Conservation (phyloP, 805 yeast genomes). For the Cyberlindnera americana region DNA sequence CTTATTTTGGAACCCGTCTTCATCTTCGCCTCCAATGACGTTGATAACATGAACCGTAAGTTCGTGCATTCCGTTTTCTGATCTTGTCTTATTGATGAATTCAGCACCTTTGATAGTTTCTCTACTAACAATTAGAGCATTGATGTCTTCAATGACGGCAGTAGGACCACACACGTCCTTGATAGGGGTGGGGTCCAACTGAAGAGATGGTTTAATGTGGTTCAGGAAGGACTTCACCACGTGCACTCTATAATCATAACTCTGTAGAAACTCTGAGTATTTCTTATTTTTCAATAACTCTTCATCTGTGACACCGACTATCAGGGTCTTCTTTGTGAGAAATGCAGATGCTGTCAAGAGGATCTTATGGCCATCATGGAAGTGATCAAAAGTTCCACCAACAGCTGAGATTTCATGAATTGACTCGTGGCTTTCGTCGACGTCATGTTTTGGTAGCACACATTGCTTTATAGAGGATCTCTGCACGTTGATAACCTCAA, state of each 20-base stretch:
- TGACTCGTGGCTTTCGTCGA: slow-evolving; percentile 24
- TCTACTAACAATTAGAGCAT: slow-evolving; percentile 74
- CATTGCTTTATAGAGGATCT: neutral
- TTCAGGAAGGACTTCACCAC: slow-evolving; percentile 48
- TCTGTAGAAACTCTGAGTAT: slow-evolving; percentile 60
- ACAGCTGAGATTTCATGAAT: slow-evolving; percentile 50
- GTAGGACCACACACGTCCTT: slow-evolving; percentile 95
- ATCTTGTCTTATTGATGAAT: slow-evolving; percentile 63
- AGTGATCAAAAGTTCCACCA: slow-evolving; percentile 96
- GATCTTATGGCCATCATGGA: slow-evolving; percentile 94
- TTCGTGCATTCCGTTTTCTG: slow-evolving; percentile 47
- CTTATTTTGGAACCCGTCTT: slow-evolving; percentile 62
- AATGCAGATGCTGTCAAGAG: slow-evolving; percentile 70
- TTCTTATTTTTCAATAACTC: slow-evolving; percentile 72
- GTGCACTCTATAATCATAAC: slow-evolving; percentile 47
- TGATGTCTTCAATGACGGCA: slow-evolving; percentile 65
- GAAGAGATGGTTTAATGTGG: slow-evolving; percentile 42
- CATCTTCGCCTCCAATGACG: slow-evolving; percentile 63
- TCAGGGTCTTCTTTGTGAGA: slow-evolving; percentile 49
- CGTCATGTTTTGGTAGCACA: slow-evolving; percentile 7
- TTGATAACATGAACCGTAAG: slow-evolving; percentile 52
- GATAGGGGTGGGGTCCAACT: slow-evolving; percentile 55
- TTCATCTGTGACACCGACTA: slow-evolving; percentile 83
- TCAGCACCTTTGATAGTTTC: slow-evolving; percentile 79
- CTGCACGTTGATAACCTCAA: slow-evolving; percentile 11